Evolutionary conservation across 1,284 basidiomycete species (phyloP), one percentile per base, ranked within the genome.

Genomic region (Apiotrichum sp.): DNA sequence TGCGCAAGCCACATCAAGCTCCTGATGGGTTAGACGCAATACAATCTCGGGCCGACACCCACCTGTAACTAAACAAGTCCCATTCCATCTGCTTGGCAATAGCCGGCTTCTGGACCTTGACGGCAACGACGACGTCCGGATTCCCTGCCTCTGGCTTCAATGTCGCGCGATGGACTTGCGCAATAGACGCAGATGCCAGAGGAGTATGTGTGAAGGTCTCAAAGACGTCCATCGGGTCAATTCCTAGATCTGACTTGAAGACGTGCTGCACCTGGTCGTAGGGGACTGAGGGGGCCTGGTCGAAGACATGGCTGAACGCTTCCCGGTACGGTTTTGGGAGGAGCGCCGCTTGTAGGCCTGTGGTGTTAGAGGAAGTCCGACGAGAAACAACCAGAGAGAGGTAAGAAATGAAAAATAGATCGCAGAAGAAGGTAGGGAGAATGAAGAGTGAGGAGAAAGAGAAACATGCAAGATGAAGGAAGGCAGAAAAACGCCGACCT

Each of bases 51-150:
- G 22, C 22, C 22, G 10, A 41, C 13, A 7, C 1, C 48, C 60
- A 72, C 69, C 68, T 48, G 58, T 77, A 77, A 11, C 66, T 68
- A 62, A 75, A 75, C 57, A 92, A 75, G 71, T 92, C 89, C 84
- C 85, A 89, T 58, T 88, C 84, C 75, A 89, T 85, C 77, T 95
- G 91, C 65, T 83, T 88, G 51, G 79, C 80, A 14, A 95, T 89
- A 34, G 84, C 87, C 0, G 89, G 90, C 65, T 92, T 93, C 76
- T 93, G 89, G n/a, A 92, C 79, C 76, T 93, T 93, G 61, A 95
- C 90, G 0, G 90, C 91, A 1, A 93, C 90, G 80, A 72, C 63
- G 9, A 38, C 50, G 50, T 62, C 61, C 7, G 61, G 55, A 31
- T 59, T 52, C 0, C 63, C 64, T 33, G 61, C 57, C 31, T 64